phyloP scores from a whole-genome alignment of 768 basidiomycete genomes.

The Tephrocybe sp. region DNA sequence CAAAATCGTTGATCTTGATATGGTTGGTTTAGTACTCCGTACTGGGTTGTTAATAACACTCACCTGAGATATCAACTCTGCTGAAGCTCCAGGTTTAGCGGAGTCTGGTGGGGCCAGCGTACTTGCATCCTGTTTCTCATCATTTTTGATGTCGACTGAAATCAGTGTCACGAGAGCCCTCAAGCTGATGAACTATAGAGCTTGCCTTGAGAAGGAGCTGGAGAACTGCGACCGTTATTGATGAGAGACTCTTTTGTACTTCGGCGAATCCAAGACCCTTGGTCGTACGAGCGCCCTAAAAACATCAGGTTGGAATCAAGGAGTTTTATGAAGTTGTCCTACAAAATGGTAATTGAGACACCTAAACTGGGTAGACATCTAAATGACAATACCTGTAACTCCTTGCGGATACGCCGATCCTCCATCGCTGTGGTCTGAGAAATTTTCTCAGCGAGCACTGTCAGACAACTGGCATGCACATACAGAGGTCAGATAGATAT shows the following conservation, averaged over 20 bases:
- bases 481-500: not conserved
- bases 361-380: not conserved
- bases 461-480: slow-evolving; percentile 55
- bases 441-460: slow-evolving; percentile 78
- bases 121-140: slow-evolving; percentile 58
- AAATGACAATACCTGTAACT: slow-evolving; percentile 64
- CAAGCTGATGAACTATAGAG: not conserved
- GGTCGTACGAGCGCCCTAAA: slow-evolving; percentile 70
- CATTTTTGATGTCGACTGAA: slow-evolving; percentile 41
- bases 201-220: slow-evolving; percentile 43
- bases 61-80: slow-evolving; percentile 50
- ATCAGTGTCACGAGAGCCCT: not conserved
- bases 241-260: slow-evolving; percentile 57
- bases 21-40: slow-evolving; percentile 5
- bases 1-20: slow-evolving; percentile 64
- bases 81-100: slow-evolving; percentile 29
- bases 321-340: slow-evolving; percentile 85
- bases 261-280: slow-evolving; percentile 77
- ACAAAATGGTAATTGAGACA: not conserved
- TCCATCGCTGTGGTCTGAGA: slow-evolving; percentile 90
- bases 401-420: slow-evolving; percentile 82
- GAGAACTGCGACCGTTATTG: slow-evolving; percentile 73
- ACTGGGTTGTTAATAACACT: not conserved
- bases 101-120: slow-evolving; percentile 36
- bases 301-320: slow-evolving; percentile 76